A percentile compares a stretch with the other conserved stretches of the same genome.
Evolutionary conservation across 2,329 filamentous ascomycete genomes (phyloP).

Genomic region (Diaporthe longicolla): DNA sequence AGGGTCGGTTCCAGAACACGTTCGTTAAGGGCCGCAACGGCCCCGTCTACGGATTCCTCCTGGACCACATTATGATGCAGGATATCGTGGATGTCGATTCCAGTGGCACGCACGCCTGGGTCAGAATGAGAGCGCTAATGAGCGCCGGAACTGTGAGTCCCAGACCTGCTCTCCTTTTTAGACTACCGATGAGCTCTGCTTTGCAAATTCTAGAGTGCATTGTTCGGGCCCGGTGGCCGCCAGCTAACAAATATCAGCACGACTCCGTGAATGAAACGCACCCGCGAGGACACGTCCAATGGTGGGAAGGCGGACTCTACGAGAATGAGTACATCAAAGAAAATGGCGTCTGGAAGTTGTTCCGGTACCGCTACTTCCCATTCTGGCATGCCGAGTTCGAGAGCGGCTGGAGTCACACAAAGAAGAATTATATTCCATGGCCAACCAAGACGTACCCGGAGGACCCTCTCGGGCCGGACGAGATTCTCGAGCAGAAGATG

Average conservation of each 20-base stretch:
- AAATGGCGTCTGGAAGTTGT: constrained; percentile 67
- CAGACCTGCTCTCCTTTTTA: neutral
- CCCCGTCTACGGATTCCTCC: constrained; percentile 68
- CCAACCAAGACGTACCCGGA: constrained; percentile 63
- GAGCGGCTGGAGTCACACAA: constrained; percentile 67
- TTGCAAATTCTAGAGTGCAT: neutral
- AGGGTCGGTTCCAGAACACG: constrained; percentile 63
- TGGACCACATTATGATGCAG: constrained; percentile 71
- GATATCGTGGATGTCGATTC: constrained; percentile 67
- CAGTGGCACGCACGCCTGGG: constrained; percentile 62
- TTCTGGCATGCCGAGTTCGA: constrained; percentile 70
- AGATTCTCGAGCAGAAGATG: constrained; percentile 67
- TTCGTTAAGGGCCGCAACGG: constrained; percentile 70
- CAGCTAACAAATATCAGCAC: constrained; percentile 50
- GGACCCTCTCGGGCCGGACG: constrained; percentile 65
- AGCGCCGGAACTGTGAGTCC: constrained; percentile 59
- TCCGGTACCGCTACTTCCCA: constrained; percentile 68
- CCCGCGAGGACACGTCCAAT: constrained; percentile 67
- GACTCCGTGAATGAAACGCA: constrained; percentile 63
- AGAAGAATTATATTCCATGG: constrained; percentile 67
- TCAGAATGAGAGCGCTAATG: constrained; percentile 69
- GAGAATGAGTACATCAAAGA: constrained; percentile 73
- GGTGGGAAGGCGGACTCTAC: constrained; percentile 72
- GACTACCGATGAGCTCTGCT: rapidly evolving
- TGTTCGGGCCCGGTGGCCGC: neutral